Base-by-base conservation (phyloP, 73 alveolate genomes). In the Paramecium sonneborni region DNA sequence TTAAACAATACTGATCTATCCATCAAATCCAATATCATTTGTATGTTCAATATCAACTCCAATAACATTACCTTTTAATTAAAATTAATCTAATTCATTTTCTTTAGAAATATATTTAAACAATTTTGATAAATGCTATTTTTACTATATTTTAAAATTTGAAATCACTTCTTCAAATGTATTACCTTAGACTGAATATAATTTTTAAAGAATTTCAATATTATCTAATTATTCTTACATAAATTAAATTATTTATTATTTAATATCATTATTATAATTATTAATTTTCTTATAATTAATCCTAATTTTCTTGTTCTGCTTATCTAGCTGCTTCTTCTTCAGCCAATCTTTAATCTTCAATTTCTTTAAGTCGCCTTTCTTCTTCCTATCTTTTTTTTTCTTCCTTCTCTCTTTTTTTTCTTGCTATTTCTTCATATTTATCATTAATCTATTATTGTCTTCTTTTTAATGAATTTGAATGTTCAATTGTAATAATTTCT, bases 1-100 rank as follows among this genome's bases (percentile, higher is more conserved):
- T 28, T 88, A 34, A 12, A 88, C 76, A 5, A 88, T 39, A 28
- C 94, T 69, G 26, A 88, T 57, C 30, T 41, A 43, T 43, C 94
- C 94, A 44, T 88, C 94, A 88, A 69, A 88, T 26, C 91, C 76
- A 37, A 69, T 88, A 1, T 76, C 91, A 46, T 69, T 37, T 5
- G 91, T 88, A 23, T 88, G 34, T 70, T 88, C 94, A 21, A 82
- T 88, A 26, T 88, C 94, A 0, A 88, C 57, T 26, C 94, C 94
- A 57, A 82, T 35, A 1, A 79, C 34, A 21, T 32, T 20, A 12
- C 62, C 44, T 5, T 43, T n/a, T 1, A 79, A 30, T 79, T 79
- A 14, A 21, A 79, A 39, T 5, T 43, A 10, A 43, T 46, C 28
- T 79, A 79, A 79, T 41, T 79, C 44, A 23, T 79, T 35, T 34